phyloP scores from a whole-genome alignment of 768 basidiomycete genomes.

The Hydnomerulius pinastri region DNA sequence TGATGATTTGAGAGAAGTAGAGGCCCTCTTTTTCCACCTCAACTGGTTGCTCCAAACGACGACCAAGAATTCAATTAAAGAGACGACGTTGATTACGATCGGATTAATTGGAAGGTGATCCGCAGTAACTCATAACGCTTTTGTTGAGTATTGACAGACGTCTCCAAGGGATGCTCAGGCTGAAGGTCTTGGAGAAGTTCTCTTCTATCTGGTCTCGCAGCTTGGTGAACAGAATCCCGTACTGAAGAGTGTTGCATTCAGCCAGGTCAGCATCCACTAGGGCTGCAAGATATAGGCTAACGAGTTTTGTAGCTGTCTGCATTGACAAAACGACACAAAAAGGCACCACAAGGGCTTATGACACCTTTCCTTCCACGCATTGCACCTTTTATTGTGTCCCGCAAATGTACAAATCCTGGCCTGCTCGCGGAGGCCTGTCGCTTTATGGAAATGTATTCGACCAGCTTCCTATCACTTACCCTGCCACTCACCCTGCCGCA shows the following conservation, averaged over 20 bases:
- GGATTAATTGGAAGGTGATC: conserved; percentile 53
- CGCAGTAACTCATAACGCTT: not conserved
- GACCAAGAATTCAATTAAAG: conserved; percentile 49
- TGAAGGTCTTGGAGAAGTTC: conserved; percentile 56
- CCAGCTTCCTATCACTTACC: conserved; percentile 65
- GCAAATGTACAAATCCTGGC: conserved; percentile 57
- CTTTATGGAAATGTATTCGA: conserved; percentile 58
- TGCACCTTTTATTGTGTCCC: conserved; percentile 62
- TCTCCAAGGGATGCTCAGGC: conserved; percentile 45
- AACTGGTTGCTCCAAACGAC: conserved; percentile 48
- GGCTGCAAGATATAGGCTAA: conserved; percentile 1
- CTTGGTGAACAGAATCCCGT: conserved; percentile 69
- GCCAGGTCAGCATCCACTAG: conserved; percentile 50
- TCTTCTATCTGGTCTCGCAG: conserved; percentile 65
- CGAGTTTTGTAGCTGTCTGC: conserved; percentile 50
- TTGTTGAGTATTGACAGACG: conserved; percentile 6
- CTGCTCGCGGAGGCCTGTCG: conserved; percentile 66
- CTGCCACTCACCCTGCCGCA: conserved; percentile 66
- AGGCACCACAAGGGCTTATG: conserved; percentile 64
- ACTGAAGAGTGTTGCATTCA: conserved; percentile 65
- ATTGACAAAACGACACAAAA: conserved; percentile 58
- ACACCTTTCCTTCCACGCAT: conserved; percentile 70
- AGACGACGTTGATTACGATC: conserved; percentile 64
- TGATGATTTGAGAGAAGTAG: conserved; percentile 37
- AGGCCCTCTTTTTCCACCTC: conserved; percentile 46